phyloP scores from a whole-genome alignment of 116 monocot genomes.

The Trichopus zeylanicus region DNA sequence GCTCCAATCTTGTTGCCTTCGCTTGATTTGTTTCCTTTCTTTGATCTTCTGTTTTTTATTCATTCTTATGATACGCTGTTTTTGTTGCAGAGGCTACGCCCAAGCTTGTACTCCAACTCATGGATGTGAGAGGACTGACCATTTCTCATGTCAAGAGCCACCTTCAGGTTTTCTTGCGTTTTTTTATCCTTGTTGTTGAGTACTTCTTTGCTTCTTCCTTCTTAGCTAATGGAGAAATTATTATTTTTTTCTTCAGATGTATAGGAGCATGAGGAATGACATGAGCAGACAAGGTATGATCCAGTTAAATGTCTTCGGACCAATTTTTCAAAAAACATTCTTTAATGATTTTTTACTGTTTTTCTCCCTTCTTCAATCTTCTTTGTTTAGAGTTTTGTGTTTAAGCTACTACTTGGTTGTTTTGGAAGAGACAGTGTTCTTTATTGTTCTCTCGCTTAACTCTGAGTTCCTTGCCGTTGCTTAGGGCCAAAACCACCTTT shows the following conservation, averaged over 20 bases:
- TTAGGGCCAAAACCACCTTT: too few species aligned
- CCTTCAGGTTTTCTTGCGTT: slow-evolving; percentile 26
- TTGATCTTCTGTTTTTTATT: not conserved
- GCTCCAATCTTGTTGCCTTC: not conserved
- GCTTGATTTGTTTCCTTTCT: not conserved
- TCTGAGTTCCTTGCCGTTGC: too few species aligned
- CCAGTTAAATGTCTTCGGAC: not conserved
- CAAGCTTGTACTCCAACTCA: slow-evolving; percentile 88
- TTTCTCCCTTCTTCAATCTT: not conserved
- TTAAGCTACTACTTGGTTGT: too few species aligned
- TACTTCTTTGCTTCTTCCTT: not conserved
- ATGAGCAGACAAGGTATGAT: slow-evolving; percentile 50
- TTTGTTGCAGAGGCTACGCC: slow-evolving; percentile 67
- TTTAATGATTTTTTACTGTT: not conserved
- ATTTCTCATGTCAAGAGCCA: slow-evolving; percentile 99
- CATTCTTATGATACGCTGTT: not conserved
- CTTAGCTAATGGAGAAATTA: not conserved
- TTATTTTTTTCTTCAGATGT: slow-evolving; percentile 33
- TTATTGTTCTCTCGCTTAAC: too few species aligned
- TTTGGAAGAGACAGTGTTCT: too few species aligned
- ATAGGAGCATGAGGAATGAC: slow-evolving; percentile 86
- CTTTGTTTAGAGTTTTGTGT: not conserved
- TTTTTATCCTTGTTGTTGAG: not conserved
- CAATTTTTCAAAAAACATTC: not conserved
- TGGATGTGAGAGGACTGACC: slow-evolving; percentile 85